These are phyloP conservation scores for Pseudogymnoascus sp. DNA, from an alignment of 2,329 filamentous ascomycete species.

Conservation along the genomic window DNA sequence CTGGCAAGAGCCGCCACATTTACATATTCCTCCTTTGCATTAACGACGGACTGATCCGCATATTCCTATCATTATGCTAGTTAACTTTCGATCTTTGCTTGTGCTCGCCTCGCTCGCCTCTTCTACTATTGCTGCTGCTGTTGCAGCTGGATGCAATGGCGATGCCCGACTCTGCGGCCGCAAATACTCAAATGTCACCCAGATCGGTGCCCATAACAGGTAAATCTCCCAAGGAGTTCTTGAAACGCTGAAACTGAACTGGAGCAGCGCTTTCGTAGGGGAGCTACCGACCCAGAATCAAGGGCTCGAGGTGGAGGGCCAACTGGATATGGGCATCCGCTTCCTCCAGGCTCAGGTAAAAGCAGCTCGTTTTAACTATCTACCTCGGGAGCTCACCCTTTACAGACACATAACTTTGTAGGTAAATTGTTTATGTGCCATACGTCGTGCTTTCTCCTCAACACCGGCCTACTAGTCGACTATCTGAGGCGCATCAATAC, in stretches of 20 bases:
- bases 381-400: slow-evolving; percentile 34
- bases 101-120: slow-evolving; percentile 10
- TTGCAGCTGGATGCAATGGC: slow-evolving; percentile 59
- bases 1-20: not conserved
- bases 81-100: not conserved
- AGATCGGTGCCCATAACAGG: slow-evolving; percentile 62
- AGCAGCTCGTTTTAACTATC: slow-evolving; percentile 39
- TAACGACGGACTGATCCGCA: not conserved
- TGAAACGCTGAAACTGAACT: slow-evolving; percentile 35
- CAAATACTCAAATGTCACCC: slow-evolving; percentile 66
- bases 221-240: slow-evolving; percentile 45
- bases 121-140: slow-evolving; percentile 21
- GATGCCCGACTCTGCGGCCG: slow-evolving; percentile 63
- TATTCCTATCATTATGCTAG: not conserved
- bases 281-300: slow-evolving; percentile 40
- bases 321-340: slow-evolving; percentile 54
- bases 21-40: not conserved
- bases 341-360: slow-evolving; percentile 54
- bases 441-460: slow-evolving; percentile 50
- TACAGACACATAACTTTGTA: not conserved
- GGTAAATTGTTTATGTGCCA: slow-evolving; percentile 44
- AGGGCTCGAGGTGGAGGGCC: slow-evolving; percentile 46
- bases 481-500: slow-evolving; percentile 50
- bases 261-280: slow-evolving; percentile 24
- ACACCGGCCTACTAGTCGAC: slow-evolving; percentile 46